These are phyloP conservation scores for Suillus sp. DNA, from an alignment of 768 basidiomycete species.

Conservation along the genomic window DNA sequence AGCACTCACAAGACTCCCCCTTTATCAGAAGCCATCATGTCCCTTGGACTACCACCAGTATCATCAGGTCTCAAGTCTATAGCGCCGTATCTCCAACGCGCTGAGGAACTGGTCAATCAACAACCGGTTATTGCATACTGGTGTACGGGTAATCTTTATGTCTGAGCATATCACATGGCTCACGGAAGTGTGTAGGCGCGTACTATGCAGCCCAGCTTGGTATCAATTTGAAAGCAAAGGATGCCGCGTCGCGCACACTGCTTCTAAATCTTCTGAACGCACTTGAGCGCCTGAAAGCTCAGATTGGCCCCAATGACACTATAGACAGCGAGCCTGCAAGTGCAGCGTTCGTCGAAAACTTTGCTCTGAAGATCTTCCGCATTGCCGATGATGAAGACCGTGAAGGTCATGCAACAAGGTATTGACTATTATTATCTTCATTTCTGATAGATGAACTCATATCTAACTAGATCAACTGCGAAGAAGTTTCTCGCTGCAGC, in stretches of 20 bases:
- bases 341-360: constrained; percentile 92
- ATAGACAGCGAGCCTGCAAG: constrained; percentile 82
- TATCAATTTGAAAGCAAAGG: constrained; percentile 72
- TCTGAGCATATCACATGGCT: constrained; percentile 8
- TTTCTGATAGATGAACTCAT: constrained; percentile 14
- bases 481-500: constrained; percentile 95
- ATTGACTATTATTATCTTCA: constrained; percentile 16
- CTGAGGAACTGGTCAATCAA: constrained; percentile 78
- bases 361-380: constrained; percentile 87
- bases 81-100: constrained; percentile 83
- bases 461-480: constrained; percentile 69
- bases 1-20: background rate
- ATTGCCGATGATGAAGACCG: constrained; percentile 92
- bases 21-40: constrained; percentile 20
- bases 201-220: constrained; percentile 93
- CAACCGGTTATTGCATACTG: constrained; percentile 94
- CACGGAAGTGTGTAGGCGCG: constrained; percentile 54
- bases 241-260: constrained; percentile 60
- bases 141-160: constrained; percentile 60
- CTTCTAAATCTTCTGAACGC: constrained; percentile 73
- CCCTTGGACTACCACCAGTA: constrained; percentile 60
- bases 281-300: constrained; percentile 80
- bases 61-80: constrained; percentile 66
- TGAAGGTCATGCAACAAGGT: constrained; percentile 75
- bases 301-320: constrained; percentile 75